Evolutionary conservation across 495 filamentous ascomycete genomes (phyloP), one percentile per base, ranked within the genome.

Genomic region (Xylaria flabelliformis): DNA sequence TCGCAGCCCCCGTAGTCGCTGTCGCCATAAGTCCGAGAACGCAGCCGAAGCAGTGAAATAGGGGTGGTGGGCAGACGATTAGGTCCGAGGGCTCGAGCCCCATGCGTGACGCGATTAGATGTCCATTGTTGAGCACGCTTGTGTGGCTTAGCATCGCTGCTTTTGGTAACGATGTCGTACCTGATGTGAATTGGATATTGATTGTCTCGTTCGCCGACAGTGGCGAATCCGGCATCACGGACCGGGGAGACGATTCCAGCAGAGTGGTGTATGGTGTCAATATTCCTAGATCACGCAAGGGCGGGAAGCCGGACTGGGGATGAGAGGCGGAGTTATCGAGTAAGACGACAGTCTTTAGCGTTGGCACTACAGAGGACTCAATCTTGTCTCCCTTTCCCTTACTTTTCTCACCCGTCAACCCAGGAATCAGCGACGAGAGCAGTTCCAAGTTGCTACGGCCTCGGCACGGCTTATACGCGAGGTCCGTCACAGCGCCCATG

Each of bases 101-200:
- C 94, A 97, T 97, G 21, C 94, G 84, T 73, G 91, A 86, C 2
- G 93, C 94, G 72, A 97, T 95, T 50, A 91, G 89, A 9, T 85
- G 87, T 42, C 94, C 94, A 78, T 97, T 97, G 79, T 99, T 99
- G 51, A 99, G 84, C 72, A 99, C 97, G 13, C 87, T 90, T 9
- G 84, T 87, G 80, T 99, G 96, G 7, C 88, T 91, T 4, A 99
- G 87, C 82, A 94, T 97, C 1, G 95, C 94, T 0, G 96, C 96
- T 84, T 99, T 99, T 3, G 96, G 96, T 77, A 87, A 83, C 0
- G 90, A 91, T 0, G 95, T 99, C 8, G 95, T 99, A 36, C 95
- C 96, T 8, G 92, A 95, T 9, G 96, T 99, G 81, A 98, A 99
- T 78, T 99, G 96, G 74, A 99, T 97, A 78, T 98, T 98, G 56